Conservation (phyloP, 1,139 yeast genomes). For the Petasospora rhodanensis region DNA sequence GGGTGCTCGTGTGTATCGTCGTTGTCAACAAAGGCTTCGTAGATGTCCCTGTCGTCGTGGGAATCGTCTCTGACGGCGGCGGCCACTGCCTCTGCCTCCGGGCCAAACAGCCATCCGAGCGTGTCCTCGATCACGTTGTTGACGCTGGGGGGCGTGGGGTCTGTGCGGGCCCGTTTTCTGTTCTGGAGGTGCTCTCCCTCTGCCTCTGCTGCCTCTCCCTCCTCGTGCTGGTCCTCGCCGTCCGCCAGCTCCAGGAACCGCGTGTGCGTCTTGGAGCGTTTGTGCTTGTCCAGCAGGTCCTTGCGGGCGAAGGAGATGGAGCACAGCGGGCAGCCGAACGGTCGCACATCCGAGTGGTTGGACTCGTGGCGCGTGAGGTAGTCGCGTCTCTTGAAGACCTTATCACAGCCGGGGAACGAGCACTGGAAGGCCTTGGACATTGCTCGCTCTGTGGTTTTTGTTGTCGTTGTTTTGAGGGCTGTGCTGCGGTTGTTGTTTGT, state of each 20-base stretch:
- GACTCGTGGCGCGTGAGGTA: slow-evolving; percentile 17
- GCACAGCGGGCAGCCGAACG: slow-evolving; percentile 13
- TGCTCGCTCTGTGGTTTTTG: no score
- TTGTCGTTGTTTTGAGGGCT: no score
- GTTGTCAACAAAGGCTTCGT: no score
- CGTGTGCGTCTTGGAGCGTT: slow-evolving; percentile 12
- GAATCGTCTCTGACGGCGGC: not conserved
- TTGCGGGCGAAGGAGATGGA: slow-evolving; percentile 13
- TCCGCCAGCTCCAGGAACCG: not conserved
- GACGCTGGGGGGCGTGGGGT: no score
- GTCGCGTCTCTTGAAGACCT: slow-evolving; percentile 17
- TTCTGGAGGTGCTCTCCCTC: no score
- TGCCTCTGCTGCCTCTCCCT: no score
- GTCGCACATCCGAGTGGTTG: slow-evolving; percentile 15
- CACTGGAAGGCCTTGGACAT: slow-evolving; percentile 11
- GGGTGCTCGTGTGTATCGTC: no score
- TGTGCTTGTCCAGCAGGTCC: slow-evolving; percentile 18
- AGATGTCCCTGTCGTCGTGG: not conserved
- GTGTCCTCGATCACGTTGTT: slow-evolving; percentile 17
- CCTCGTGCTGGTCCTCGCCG: no score
- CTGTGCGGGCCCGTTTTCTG: no score
- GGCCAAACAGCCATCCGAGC: slow-evolving; percentile 26
- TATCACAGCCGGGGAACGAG: slow-evolving; percentile 15
- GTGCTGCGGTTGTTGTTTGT: no score
- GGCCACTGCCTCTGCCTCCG: slow-evolving; percentile 1